phyloP scores from a whole-genome alignment of 2,329 filamentous ascomycete species.

The Boeremia lycopersici region DNA sequence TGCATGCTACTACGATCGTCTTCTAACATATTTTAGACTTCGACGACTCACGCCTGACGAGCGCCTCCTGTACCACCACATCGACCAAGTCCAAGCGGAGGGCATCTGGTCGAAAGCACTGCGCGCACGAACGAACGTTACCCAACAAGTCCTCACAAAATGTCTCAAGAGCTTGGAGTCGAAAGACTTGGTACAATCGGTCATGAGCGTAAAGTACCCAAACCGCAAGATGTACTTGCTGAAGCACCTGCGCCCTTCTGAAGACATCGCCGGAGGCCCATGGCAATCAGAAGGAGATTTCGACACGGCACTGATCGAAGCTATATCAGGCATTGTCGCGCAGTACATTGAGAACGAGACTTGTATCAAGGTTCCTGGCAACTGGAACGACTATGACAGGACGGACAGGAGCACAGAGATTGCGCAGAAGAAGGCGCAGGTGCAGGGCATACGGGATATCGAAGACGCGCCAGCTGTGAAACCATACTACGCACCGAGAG shows the following conservation, averaged over 20 bases:
- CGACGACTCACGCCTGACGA: conserved; percentile 68
- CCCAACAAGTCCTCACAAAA: conserved; percentile 81
- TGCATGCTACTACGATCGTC: background rate
- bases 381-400: conserved; percentile 50
- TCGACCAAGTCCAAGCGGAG: conserved; percentile 82
- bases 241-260: conserved; percentile 78
- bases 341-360: conserved; percentile 74
- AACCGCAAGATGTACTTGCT: conserved; percentile 97
- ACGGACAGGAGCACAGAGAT: conserved; percentile 44
- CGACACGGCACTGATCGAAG: conserved; percentile 85
- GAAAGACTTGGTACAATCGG: conserved; percentile 81
- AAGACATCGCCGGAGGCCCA: conserved; percentile 88
- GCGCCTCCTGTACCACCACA: conserved; percentile 82
- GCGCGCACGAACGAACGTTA: conserved; percentile 78
- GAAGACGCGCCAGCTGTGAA: conserved; percentile 38
- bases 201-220: conserved; percentile 90
- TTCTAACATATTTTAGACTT: conserved; percentile 39
- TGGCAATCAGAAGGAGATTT: conserved; percentile 94
- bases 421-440: conserved; percentile 45
- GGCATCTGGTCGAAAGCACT: conserved; percentile 93
- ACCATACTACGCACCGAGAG: conserved; percentile 31
- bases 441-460: conserved; percentile 40
- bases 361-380: conserved; percentile 64
- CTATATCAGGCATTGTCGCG: conserved; percentile 74
- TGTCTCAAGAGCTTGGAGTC: conserved; percentile 82